Evolutionary conservation across 495 filamentous ascomycete genomes (phyloP), one percentile per base, ranked within the genome.

Genomic region (Ramalina peruviana): DNA sequence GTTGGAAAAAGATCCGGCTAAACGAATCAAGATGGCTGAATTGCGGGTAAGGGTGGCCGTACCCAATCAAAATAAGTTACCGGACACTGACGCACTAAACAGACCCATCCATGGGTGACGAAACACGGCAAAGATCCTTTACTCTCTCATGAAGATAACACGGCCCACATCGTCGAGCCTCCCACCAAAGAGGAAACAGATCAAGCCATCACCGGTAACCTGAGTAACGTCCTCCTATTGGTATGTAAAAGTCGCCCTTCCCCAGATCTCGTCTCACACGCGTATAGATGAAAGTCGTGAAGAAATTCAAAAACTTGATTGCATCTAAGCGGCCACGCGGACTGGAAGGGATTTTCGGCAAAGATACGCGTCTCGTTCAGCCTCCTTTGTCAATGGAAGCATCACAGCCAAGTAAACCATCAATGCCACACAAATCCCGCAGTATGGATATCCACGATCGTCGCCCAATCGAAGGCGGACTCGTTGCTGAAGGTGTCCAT

Each of bases 31-130:
- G 3, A 89, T 98, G 81, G 64, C 65, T 10, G 80, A 85, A 49
- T 66, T 98, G 19, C 72, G 92, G 58, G 90, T 94, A 73, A 25
- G 68, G 78, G 67, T 19, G 6, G 20, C 36, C 43, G 19, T 0
- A n/a, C 10, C 16, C 27, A 33, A 43, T 17, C 17, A 23, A 36
- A 17, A 12, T 30, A 41, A 40, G 15, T 46, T 46, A 58, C 54
- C 54, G 57, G n/a, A 59, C 55, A 53, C 54, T 59, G 16, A 60
- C 46, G 44, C 3, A 52, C 30, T 37, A 23, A 25, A 46, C 56
- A 95, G 90, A 75, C 86, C 59, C 92, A 98, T 62, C 81, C 87
- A 4, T 98, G 92, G 92, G 89, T 97, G 10, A 98, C 92, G 6
- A 84, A 78, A 56, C 65, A 74, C 39, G 90, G 88, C 20, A 72